These are phyloP conservation scores for Lactarius quietus DNA, from an alignment of 768 basidiomycete genomes.

Conservation along the genomic window DNA sequence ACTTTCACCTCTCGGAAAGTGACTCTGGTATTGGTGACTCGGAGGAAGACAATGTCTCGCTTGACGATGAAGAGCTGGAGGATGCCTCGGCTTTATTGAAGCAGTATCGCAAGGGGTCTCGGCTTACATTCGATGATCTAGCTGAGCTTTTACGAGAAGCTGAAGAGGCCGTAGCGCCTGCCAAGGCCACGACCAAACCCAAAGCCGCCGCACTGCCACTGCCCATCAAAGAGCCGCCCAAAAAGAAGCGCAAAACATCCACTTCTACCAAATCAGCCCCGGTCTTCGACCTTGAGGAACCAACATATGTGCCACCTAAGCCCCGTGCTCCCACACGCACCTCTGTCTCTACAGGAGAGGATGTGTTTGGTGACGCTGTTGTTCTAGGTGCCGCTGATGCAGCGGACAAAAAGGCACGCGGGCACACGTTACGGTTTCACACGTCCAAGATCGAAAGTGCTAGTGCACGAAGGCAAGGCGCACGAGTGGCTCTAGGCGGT, in stretches of 20 bases:
- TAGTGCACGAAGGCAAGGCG: constrained; percentile 67
- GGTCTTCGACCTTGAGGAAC: constrained; percentile 78
- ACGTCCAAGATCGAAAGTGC: constrained; percentile 87
- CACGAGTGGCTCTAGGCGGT: constrained; percentile 72
- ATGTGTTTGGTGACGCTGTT: constrained; percentile 74
- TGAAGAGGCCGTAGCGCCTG: constrained; percentile 23
- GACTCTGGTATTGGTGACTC: constrained; percentile 42
- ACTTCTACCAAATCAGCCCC: constrained; percentile 33
- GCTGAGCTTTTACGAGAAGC: constrained; percentile 21
- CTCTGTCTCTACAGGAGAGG: constrained; percentile 26
- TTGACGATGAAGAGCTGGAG: constrained; percentile 41
- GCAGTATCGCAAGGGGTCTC: constrained; percentile 9
- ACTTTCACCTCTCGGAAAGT: constrained; percentile 52
- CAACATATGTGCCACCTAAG: constrained; percentile 49
- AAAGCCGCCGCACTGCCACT: constrained; percentile 19
- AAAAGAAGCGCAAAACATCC: constrained; percentile 63
- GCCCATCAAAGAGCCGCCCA: constrained; percentile 34
- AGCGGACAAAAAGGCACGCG: constrained; percentile 77
- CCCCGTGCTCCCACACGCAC: constrained; percentile 23
- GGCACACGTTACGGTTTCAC: constrained; percentile 87
- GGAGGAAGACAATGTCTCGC: constrained; percentile 43
- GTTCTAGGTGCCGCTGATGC: constrained; percentile 67
- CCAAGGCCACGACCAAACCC: constrained; percentile 24
- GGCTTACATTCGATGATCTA: constrained; percentile 21
- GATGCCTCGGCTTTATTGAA: constrained; percentile 38